A percentile compares a stretch with the other conserved stretches of the same genome.
Conservation (phyloP, 2,329 filamentous ascomycete species). For the Podosphaera fusca region DNA sequence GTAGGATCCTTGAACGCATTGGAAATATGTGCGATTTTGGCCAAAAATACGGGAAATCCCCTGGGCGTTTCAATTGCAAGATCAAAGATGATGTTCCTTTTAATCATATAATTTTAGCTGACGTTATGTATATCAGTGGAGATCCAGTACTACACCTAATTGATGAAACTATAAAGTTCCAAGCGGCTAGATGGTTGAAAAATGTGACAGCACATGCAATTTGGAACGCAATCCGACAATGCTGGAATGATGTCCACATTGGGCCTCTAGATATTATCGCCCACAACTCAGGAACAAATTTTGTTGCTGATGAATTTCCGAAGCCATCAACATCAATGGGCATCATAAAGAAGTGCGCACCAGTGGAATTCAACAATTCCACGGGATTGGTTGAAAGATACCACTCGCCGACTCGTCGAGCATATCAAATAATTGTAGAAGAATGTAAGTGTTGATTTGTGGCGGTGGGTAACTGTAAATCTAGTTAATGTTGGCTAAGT, state of each 20-base stretch:
- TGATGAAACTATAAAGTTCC: conserved; percentile 1
- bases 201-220: background rate
- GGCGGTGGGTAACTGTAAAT: too few species aligned
- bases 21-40: background rate
- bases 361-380: conserved; percentile 1
- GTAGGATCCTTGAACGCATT: background rate
- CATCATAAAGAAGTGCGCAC: background rate
- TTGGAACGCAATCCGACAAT: conserved; percentile 1
- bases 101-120: conserved; percentile 1
- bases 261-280: background rate
- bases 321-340: background rate
- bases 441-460: background rate
- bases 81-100: conserved; percentile 1
- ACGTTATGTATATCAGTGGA: conserved; percentile 2
- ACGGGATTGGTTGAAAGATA: conserved; percentile 1
- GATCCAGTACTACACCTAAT: background rate
- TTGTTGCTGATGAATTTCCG: conserved; percentile 2
- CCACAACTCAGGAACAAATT: conserved; percentile 1
- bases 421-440: background rate
- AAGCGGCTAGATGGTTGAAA: conserved; percentile 2
- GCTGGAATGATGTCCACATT: conserved; percentile 2
- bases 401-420: background rate
- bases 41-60: background rate
- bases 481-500: too few species aligned
- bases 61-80: background rate